Base-by-base conservation (phyloP, 768 basidiomycete species). In the Butyriboletus loyo region DNA sequence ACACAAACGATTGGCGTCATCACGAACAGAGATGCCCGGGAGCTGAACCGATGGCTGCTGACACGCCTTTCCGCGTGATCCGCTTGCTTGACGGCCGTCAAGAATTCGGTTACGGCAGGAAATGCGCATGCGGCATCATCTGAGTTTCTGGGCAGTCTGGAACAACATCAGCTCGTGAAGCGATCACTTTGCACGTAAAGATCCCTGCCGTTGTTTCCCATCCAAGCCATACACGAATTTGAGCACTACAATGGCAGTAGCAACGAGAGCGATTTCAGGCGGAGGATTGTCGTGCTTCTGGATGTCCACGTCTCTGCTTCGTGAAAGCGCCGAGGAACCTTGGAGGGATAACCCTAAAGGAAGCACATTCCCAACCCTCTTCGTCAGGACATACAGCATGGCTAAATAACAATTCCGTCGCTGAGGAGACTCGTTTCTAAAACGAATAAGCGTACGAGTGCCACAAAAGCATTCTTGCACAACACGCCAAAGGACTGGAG, bases 201-300 rank as follows among this genome's bases (percentile, higher is more conserved):
- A 9, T 31, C 56, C 72, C 53, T 64, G 84, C 88, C 89, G 80
- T 48, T 61, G 50, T 56, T 72, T 73, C 27, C 84, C 89, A 65
- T 94, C 92, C 27, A 94, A 64, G 1, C 92, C 94, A 61, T 94
- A 94, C 24, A 85, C 79, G 77, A 96, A 77, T 72, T 94, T 95
- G 60, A 94, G 74, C 32, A 85, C 83, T 11, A 92, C 76, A 13
- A 93, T 75, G 43, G 80, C 78, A 14, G 74, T 75, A 2, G 80
- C 82, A 39, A 81, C 65, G 22, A 91, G 70, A 3, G 79, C 77
- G 44, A 86, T 72, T 63, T 94, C 92, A 10, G 85, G 78, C 7
- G 89, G 83, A 27, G 79, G 77, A 57, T 79, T 83, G 66, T 90
- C 89, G 49, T 77, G 75, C 49, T 74, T 77, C 64, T 84, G 82